Percentiles rank a stretch among this genome's conserved stretches.
These are phyloP conservation scores for Yueomyces sp. DNA, from an alignment of 805 yeast species.

Conservation along the genomic window DNA sequence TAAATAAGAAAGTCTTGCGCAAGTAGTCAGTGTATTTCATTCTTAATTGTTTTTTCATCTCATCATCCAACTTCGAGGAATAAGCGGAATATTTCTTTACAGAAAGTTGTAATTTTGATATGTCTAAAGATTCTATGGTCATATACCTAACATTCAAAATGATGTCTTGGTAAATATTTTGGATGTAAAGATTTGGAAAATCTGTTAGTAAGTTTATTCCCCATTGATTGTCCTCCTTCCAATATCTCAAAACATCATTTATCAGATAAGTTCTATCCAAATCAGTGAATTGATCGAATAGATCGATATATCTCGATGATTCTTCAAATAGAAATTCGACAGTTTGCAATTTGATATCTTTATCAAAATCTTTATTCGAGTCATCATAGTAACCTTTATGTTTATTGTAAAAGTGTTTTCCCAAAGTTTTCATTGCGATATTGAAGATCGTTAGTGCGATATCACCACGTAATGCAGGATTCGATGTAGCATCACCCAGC, in stretches of 20 bases:
- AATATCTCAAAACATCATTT: slow-evolving; percentile 45
- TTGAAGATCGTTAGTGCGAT: slow-evolving; percentile 60
- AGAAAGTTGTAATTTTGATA: slow-evolving; percentile 49
- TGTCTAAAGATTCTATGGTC: slow-evolving; percentile 26
- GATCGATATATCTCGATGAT: slow-evolving; percentile 32
- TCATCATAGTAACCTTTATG: slow-evolving; percentile 22
- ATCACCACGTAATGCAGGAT: slow-evolving; percentile 67
- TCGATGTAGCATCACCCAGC: slow-evolving; percentile 75
- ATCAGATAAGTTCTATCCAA: slow-evolving; percentile 58
- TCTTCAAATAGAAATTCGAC: slow-evolving; percentile 27
- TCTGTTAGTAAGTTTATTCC: slow-evolving; percentile 17
- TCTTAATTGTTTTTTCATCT: slow-evolving; percentile 24
- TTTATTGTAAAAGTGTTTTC: slow-evolving; percentile 17
- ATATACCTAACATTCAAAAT: slow-evolving; percentile 53
- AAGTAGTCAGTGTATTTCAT: slow-evolving; percentile 20
- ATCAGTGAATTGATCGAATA: slow-evolving; percentile 59
- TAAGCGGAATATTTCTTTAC: slow-evolving; percentile 61
- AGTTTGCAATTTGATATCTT: slow-evolving; percentile 14
- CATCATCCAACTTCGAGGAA: slow-evolving; percentile 29
- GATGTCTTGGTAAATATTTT: slow-evolving; percentile 37
- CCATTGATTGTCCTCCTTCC: slow-evolving; percentile 30
- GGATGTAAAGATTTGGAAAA: slow-evolving; percentile 25
- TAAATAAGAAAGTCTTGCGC: slow-evolving; percentile 23
- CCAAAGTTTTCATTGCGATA: slow-evolving; percentile 41
- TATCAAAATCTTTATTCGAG: slow-evolving; percentile 23